phyloP scores from a whole-genome alignment of 2,329 filamentous ascomycete genomes.

The Aspergillus luchuensis region DNA sequence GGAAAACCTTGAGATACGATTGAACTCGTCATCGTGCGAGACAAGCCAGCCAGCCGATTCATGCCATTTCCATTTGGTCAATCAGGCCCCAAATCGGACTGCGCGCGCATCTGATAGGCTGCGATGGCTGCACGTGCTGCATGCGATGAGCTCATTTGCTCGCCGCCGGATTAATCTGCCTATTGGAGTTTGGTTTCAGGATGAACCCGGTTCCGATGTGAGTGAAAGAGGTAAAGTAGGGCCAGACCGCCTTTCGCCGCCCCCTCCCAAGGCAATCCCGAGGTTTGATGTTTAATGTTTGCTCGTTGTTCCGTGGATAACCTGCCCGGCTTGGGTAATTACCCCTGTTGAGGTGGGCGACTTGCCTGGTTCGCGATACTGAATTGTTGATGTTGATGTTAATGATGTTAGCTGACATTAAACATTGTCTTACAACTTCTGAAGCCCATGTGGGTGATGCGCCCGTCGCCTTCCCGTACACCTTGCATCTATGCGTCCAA shows the following conservation, averaged over 20 bases:
- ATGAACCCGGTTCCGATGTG: too few relatives aligned
- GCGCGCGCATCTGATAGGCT: conserved; percentile 17
- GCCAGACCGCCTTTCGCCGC: background rate
- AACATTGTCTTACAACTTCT: too few relatives aligned
- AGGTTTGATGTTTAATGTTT: too few relatives aligned
- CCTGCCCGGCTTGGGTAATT: background rate
- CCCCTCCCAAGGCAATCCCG: too few relatives aligned
- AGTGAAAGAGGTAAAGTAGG: too few relatives aligned
- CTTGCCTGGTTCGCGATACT: too few relatives aligned
- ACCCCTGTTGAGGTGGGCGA: background rate
- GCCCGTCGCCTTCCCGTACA: background rate
- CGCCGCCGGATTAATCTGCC: conserved; percentile 13
- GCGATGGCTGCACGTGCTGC: conserved; percentile 19
- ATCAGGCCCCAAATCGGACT: background rate
- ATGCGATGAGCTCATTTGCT: conserved; percentile 24
- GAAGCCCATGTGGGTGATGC: too few relatives aligned
- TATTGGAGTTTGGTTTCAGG: background rate
- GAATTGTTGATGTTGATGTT: too few relatives aligned
- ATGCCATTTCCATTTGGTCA: conserved; percentile 1
- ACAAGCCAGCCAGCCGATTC: background rate
- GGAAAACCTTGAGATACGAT: background rate
- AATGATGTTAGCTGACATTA: background rate
- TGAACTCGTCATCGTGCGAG: background rate
- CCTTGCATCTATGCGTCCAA: background rate
- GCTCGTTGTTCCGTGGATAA: background rate